Evolutionary conservation across 805 yeast genomes (phyloP).

Genomic region (Cyberlindnera samutprakarnensis): DNA sequence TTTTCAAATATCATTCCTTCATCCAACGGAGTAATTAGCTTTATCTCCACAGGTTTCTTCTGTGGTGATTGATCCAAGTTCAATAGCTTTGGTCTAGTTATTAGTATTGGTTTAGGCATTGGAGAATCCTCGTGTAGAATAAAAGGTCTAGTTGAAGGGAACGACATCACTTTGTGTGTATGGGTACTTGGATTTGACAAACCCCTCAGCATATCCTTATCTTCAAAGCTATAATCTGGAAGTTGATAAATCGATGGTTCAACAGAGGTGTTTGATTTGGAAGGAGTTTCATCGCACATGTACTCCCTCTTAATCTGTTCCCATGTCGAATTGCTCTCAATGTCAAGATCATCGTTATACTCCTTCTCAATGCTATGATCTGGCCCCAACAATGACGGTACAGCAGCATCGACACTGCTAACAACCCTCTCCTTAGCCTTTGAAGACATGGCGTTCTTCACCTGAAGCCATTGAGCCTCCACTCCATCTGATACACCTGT

Average conservation of each 20-base stretch:
- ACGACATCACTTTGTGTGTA: conserved; percentile 16
- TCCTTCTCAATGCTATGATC: too few relatives aligned
- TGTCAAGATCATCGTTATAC: conserved; percentile 1
- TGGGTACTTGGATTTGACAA: conserved; percentile 9
- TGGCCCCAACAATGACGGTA: neutral
- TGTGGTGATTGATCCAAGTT: conserved; percentile 2
- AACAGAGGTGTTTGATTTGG: too few relatives aligned
- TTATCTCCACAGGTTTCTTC: conserved; percentile 4
- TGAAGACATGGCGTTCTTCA: conserved; percentile 8
- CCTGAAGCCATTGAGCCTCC: conserved; percentile 19
- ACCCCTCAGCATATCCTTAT: conserved; percentile 11
- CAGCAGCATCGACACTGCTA: neutral
- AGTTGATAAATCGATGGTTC: too few relatives aligned
- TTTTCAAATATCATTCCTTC: conserved; percentile 18
- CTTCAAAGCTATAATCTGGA: conserved; percentile 21
- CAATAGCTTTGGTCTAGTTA: conserved; percentile 5
- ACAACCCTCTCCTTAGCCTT: conserved; percentile 4
- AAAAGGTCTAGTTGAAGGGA: too few relatives aligned
- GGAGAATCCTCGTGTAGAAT: conserved; percentile 23
- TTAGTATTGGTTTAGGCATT: conserved; percentile 18
- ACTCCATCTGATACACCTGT: conserved; percentile 9
- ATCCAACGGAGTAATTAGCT: conserved; percentile 19
- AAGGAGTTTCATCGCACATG: conserved; percentile 8
- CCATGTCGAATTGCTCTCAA: conserved; percentile 14
- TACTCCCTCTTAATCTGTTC: conserved; percentile 16